Conservation (phyloP, 2,329 filamentous ascomycete genomes). For the Dothistroma septosporum region DNA sequence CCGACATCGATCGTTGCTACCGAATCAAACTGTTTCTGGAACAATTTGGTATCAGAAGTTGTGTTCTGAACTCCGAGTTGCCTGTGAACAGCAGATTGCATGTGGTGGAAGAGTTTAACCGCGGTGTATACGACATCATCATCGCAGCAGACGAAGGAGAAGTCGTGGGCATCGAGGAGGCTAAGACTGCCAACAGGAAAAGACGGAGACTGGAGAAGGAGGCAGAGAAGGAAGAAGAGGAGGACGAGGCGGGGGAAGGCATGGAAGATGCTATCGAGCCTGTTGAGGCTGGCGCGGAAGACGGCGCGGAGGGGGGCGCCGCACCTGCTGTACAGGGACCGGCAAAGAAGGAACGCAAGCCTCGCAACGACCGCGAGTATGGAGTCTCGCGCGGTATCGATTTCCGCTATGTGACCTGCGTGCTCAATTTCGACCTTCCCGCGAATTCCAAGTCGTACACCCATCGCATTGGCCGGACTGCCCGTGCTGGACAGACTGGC, state of each 20-base stretch:
- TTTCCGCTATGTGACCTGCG: constrained; percentile 89
- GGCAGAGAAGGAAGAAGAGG: constrained; percentile 34
- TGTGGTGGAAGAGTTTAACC: constrained; percentile 96
- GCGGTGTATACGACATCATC: constrained; percentile 94
- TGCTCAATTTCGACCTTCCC: constrained; percentile 96
- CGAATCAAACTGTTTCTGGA: constrained; percentile 91
- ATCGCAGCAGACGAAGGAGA: constrained; percentile 93
- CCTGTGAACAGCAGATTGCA: constrained; percentile 91
- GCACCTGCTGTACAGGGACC: constrained; percentile 23
- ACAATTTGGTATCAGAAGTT: constrained; percentile 92
- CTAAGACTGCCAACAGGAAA: constrained; percentile 30
- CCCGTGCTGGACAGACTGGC: constrained; percentile 81
- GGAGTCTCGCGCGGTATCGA: constrained; percentile 95
- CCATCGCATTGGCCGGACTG: constrained; percentile 93
- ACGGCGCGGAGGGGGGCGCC: constrained; percentile 30
- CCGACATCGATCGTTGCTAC: constrained; percentile 84
- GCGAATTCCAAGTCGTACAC: constrained; percentile 85
- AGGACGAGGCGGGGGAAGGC: constrained; percentile 24
- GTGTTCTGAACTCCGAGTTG: constrained; percentile 88
- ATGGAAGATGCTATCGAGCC: constrained; percentile 10
- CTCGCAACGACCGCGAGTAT: constrained; percentile 73
- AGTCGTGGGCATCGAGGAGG: constrained; percentile 64
- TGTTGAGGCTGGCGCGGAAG: constrained; percentile 13
- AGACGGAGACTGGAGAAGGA: constrained; percentile 25
- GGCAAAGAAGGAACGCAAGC: constrained; percentile 61